Evolutionary conservation across 306 rosid genomes (phyloP).

Genomic region (Begonia peltatifolia): DNA sequence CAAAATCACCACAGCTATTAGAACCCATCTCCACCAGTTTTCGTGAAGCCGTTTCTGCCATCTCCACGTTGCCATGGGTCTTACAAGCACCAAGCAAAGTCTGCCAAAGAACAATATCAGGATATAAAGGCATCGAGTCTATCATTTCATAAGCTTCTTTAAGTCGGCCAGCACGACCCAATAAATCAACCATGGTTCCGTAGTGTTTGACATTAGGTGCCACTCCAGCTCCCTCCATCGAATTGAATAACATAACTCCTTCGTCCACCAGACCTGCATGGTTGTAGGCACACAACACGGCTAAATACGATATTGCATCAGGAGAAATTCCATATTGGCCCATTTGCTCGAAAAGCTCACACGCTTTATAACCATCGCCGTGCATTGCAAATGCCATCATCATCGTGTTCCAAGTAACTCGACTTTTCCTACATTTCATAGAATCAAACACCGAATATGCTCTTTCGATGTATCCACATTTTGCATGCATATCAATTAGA

Average conservation of each 20-base stretch:
- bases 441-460: conserved; percentile 21
- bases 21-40: conserved; percentile 23
- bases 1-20: conserved; percentile 23
- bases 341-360: conserved; percentile 27
- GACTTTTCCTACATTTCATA: conserved; percentile 25
- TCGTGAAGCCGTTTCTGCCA: conserved; percentile 26
- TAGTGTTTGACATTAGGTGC: conserved; percentile 26
- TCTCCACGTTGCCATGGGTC: conserved; percentile 24
- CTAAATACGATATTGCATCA: conserved; percentile 18
- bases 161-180: conserved; percentile 32
- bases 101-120: conserved; percentile 34
- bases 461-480: conserved; percentile 15
- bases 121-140: conserved; percentile 24
- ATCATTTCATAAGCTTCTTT: conserved; percentile 24
- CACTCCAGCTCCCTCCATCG: conserved; percentile 22
- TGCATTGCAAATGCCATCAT: conserved; percentile 33
- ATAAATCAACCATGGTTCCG: conserved; percentile 33
- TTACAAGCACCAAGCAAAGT: conserved; percentile 33
- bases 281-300: conserved; percentile 32
- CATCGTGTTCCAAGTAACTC: conserved; percentile 31
- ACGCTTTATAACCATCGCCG: conserved; percentile 24
- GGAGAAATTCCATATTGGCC: conserved; percentile 14
- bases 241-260: conserved; percentile 27
- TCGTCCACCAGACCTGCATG: conserved; percentile 27
- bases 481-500: conserved; percentile 22